Evolutionary conservation across 768 basidiomycete genomes (phyloP).

Genomic region (Suillus bovinus): DNA sequence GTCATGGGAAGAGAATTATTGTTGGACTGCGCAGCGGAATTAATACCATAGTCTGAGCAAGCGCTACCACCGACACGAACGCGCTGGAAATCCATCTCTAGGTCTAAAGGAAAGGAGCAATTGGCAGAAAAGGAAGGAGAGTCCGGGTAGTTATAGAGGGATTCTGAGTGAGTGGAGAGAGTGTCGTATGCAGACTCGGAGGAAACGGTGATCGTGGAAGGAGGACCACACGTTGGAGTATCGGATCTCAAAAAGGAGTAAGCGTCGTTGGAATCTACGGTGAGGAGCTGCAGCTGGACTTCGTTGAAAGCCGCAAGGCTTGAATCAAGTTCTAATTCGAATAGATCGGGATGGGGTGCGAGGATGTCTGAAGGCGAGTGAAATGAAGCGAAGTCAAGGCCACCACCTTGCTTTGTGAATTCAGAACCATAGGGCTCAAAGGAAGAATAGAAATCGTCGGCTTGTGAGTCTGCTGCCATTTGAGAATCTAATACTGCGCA

Average conservation of each 20-base stretch:
- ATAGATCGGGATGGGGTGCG: constrained; percentile 78
- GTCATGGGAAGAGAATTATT: constrained; percentile 41
- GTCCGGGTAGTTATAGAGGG: constrained; percentile 64
- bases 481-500: constrained; percentile 27
- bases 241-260: constrained; percentile 65
- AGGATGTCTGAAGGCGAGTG: constrained; percentile 68
- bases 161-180: constrained; percentile 66
- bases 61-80: constrained; percentile 52
- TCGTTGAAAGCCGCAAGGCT: constrained; percentile 69
- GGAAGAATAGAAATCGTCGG: constrained; percentile 34
- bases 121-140: constrained; percentile 50
- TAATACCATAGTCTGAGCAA: constrained; percentile 54
- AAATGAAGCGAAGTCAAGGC: constrained; percentile 69
- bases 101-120: constrained; percentile 62
- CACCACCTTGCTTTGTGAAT: constrained; percentile 41
- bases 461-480: constrained; percentile 33
- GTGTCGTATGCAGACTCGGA: constrained; percentile 77
- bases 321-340: constrained; percentile 80
- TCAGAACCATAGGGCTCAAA: constrained; percentile 37
- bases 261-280: constrained; percentile 63
- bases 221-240: constrained; percentile 67
- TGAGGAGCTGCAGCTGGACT: constrained; percentile 58
- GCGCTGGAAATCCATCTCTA: constrained; percentile 72
- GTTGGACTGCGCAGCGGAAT: constrained; percentile 32
- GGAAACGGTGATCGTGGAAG: constrained; percentile 77